phyloP scores from a whole-genome alignment of 1,284 basidiomycete species.

The Fomitopsis palustris region DNA sequence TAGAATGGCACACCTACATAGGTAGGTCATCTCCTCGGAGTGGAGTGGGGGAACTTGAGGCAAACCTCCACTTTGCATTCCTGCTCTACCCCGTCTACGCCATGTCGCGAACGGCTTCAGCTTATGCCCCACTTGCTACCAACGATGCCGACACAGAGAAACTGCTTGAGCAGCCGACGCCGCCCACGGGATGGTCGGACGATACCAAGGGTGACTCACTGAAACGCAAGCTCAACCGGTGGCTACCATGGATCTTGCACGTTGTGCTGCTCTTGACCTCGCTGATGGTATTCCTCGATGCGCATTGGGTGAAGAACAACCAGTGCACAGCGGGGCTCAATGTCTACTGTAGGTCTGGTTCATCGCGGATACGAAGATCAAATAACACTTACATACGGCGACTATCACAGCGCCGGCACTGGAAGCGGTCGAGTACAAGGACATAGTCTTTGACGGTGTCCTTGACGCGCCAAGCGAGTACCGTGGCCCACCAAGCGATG shows the following conservation, averaged over 20 bases:
- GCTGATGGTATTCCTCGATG: background rate
- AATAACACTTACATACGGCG: background rate
- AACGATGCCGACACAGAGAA: background rate
- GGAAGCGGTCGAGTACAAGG: constrained; percentile 1
- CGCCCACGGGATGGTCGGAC: background rate
- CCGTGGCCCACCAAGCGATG: background rate
- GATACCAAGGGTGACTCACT: background rate
- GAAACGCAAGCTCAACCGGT: background rate
- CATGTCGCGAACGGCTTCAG: background rate
- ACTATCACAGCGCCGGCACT: background rate
- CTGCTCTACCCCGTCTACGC: background rate
- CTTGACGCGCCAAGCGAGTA: background rate
- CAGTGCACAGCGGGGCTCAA: background rate
- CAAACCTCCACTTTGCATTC: background rate
- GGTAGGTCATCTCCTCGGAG: background rate
- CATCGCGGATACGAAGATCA: background rate
- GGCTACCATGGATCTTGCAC: constrained; percentile 1
- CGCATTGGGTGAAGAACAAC: background rate
- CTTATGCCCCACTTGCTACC: background rate
- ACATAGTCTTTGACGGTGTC: background rate
- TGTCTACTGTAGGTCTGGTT: background rate
- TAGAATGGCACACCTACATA: background rate
- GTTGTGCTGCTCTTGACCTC: background rate
- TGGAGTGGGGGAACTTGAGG: background rate
- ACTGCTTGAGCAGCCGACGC: background rate